phyloP scores from a whole-genome alignment of 1,139 yeast species.

The Geotrichum carabidarum region DNA sequence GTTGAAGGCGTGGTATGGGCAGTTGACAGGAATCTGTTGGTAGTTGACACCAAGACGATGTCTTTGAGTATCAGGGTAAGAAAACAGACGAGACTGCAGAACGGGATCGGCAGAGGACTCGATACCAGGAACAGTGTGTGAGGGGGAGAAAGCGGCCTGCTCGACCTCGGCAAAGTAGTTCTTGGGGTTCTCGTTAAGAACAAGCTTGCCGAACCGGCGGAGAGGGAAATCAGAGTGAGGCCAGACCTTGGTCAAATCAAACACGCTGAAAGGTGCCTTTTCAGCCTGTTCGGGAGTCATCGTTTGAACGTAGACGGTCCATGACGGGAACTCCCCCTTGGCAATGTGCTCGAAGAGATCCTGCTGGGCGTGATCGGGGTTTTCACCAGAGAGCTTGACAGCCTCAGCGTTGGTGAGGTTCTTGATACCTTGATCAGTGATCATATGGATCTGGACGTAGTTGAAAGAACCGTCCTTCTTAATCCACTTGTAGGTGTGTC shows the following conservation, averaged over 20 bases:
- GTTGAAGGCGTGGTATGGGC: constrained; percentile 40
- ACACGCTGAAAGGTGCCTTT: constrained; percentile 47
- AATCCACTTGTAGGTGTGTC: constrained; percentile 69
- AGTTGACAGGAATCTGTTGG: constrained; percentile 69
- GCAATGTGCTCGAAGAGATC: constrained; percentile 57
- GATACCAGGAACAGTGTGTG: constrained; percentile 79
- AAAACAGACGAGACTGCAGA: constrained; percentile 75
- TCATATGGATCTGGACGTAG: constrained; percentile 64
- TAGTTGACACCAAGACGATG: constrained; percentile 67
- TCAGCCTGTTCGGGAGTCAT: constrained; percentile 72
- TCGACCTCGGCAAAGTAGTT: constrained; percentile 80
- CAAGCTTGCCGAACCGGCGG: constrained; percentile 66
- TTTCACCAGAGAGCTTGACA: constrained; percentile 48
- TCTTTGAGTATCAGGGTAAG: constrained; percentile 77
- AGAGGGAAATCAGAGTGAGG: constrained; percentile 72
- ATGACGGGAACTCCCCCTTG: constrained; percentile 56
- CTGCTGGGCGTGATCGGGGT: constrained; percentile 60
- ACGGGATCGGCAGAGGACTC: constrained; percentile 86
- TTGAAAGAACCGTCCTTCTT: constrained; percentile 58
- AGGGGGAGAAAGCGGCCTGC: constrained; percentile 78
- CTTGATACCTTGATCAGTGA: constrained; percentile 59
- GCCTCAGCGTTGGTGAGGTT: constrained; percentile 56
- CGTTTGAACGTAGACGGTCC: constrained; percentile 63
- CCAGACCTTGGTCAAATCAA: constrained; percentile 76
- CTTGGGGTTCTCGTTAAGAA: constrained; percentile 65